Conservation (phyloP, 2,329 filamentous ascomycete species). For the Colletotrichum spaethianum region DNA sequence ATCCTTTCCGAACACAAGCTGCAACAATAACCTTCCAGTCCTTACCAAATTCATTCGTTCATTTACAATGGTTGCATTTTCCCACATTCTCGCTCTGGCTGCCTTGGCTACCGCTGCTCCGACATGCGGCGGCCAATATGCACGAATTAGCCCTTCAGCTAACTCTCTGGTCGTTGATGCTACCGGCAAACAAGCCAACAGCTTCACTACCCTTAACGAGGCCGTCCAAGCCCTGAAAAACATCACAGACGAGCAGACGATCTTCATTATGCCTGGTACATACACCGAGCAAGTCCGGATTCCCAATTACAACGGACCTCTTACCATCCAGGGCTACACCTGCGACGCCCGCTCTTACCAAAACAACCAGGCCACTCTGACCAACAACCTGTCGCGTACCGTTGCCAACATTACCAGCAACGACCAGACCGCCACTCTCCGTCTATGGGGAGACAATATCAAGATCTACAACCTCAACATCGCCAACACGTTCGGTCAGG, state of each 20-base stretch:
- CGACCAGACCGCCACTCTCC: constrained; percentile 57
- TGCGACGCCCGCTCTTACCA: constrained; percentile 60
- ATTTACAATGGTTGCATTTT: constrained; percentile 27
- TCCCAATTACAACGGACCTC: constrained; percentile 35
- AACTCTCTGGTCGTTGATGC: constrained; percentile 28
- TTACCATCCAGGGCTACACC: constrained; percentile 71
- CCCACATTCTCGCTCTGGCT: constrained; percentile 9
- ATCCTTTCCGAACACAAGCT: neutral
- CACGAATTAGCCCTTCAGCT: constrained; percentile 15
- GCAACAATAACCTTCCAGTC: neutral
- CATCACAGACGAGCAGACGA: constrained; percentile 45
- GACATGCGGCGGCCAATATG: constrained; percentile 19
- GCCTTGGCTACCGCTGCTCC: constrained; percentile 8
- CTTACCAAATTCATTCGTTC: neutral
- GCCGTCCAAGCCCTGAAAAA: constrained; percentile 42
- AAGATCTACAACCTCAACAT: constrained; percentile 59
- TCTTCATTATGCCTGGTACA: constrained; percentile 73
- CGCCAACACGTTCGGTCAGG: constrained; percentile 66
- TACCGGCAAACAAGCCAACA: constrained; percentile 20
- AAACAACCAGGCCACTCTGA: constrained; percentile 64
- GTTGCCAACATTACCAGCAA: constrained; percentile 59
- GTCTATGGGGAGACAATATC: constrained; percentile 69
- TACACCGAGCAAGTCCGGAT: constrained; percentile 56
- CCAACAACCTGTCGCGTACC: constrained; percentile 47
- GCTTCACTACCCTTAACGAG: constrained; percentile 29